phyloP scores from a whole-genome alignment of 805 yeast species.

The Spathaspora gorwiae region DNA sequence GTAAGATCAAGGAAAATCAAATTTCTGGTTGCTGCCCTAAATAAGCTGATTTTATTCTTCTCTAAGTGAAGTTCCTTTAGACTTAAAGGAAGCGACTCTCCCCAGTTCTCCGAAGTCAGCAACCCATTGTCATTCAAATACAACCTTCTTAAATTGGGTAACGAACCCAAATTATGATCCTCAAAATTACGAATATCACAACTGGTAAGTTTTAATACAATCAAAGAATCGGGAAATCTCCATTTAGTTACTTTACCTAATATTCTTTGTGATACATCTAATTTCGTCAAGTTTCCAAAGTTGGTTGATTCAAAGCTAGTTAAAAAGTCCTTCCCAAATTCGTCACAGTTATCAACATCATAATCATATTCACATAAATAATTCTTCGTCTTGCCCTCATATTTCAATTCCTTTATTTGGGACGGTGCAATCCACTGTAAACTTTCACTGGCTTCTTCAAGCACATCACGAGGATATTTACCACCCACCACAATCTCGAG shows the following conservation, averaged over 20 bases:
- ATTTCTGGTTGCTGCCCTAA: background rate
- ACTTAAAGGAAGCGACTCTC: background rate
- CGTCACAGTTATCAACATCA: too few relatives aligned
- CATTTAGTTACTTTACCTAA: background rate
- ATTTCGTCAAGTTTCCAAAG: too few relatives aligned
- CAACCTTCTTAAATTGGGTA: background rate
- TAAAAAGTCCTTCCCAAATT: too few relatives aligned
- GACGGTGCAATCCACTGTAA: too few relatives aligned
- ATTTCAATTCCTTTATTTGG: too few relatives aligned
- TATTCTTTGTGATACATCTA: too few relatives aligned
- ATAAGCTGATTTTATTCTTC: background rate
- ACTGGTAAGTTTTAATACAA: background rate
- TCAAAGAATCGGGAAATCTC: background rate
- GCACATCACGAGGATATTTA: too few relatives aligned
- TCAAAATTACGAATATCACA: background rate
- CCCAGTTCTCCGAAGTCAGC: background rate
- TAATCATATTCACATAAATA: too few relatives aligned
- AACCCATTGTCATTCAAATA: background rate
- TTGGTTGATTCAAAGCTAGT: too few relatives aligned
- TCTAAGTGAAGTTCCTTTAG: background rate
- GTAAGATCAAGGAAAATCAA: background rate
- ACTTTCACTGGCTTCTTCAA: too few relatives aligned
- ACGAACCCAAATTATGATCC: background rate
- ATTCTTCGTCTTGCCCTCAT: too few relatives aligned
- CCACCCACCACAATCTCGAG: too few relatives aligned